phyloP scores from a whole-genome alignment of 2,329 filamentous ascomycete species.

The Dothistroma pini region DNA sequence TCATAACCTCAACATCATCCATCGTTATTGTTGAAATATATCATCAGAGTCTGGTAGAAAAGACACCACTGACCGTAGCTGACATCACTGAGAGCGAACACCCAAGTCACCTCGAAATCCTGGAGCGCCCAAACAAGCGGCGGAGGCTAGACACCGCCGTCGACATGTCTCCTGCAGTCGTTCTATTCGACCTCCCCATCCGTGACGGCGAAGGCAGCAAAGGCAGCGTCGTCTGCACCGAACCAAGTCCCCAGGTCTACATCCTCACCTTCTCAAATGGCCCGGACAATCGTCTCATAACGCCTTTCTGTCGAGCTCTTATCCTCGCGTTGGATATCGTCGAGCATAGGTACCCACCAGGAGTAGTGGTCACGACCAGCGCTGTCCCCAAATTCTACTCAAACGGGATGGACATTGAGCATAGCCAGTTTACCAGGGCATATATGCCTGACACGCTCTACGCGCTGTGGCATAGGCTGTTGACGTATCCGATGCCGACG shows the following conservation, averaged over 20 bases:
- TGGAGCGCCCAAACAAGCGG: conserved; percentile 1
- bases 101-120: background rate
- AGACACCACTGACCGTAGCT: background rate
- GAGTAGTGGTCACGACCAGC: conserved; percentile 73
- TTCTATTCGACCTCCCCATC: conserved; percentile 1
- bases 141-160: conserved; percentile 1
- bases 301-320: conserved; percentile 63
- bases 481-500: conserved; percentile 78
- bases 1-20: background rate
- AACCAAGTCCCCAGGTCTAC: conserved; percentile 61
- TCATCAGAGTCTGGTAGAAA: background rate
- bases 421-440: conserved; percentile 54
- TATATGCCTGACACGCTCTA: conserved; percentile 63
- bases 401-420: conserved; percentile 74
- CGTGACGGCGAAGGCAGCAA: conserved; percentile 9
- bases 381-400: conserved; percentile 74
- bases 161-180: conserved; percentile 1
- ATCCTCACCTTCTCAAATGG: conserved; percentile 67
- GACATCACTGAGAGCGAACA: background rate
- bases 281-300: conserved; percentile 72
- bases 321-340: conserved; percentile 71
- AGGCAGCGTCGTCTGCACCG: conserved; percentile 58
- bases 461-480: conserved; percentile 60
- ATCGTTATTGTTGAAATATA: background rate
- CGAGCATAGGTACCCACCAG: conserved; percentile 63